Percentiles rank a stretch among this genome's conserved stretches.
Evolutionary conservation across 176 grass and related monocot genomes (phyloP).

Genomic region (Eragrostis nindensis): DNA sequence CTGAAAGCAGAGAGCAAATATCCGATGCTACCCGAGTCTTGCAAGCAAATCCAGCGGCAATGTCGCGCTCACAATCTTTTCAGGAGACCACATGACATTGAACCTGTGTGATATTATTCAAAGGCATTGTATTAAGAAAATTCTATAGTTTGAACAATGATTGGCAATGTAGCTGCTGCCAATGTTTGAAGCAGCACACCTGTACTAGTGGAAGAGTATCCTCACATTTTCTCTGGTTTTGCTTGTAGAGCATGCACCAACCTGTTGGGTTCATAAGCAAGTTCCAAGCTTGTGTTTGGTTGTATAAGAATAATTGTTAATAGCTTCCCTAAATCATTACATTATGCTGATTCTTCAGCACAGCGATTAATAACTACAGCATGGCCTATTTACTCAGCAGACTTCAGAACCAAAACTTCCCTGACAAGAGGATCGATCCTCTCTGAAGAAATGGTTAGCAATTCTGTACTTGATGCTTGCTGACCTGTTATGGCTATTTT

Average conservation of each 20-base stretch:
- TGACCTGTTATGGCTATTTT: neutral
- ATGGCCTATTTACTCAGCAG: neutral
- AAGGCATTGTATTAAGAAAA: conserved; percentile 33
- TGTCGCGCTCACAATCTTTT: conserved; percentile 64
- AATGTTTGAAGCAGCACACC: conserved; percentile 6
- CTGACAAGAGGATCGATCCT: neutral
- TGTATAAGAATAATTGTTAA: conserved; percentile 59
- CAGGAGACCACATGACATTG: conserved; percentile 64
- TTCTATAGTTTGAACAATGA: conserved; percentile 43
- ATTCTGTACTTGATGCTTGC: conserved; percentile 8
- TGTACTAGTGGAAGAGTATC: conserved; percentile 24
- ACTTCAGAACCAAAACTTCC: neutral
- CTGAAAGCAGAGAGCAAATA: conserved; percentile 32
- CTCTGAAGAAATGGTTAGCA: conserved; percentile 22
- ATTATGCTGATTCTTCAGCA: conserved; percentile 13
- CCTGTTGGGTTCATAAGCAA: conserved; percentile 11
- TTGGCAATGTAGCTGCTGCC: conserved; percentile 29
- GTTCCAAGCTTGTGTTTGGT: conserved; percentile 34
- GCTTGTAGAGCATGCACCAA: conserved; percentile 41
- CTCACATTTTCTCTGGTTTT: conserved; percentile 27
- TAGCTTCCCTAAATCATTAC: conserved; percentile 40
- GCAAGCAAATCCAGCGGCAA: conserved; percentile 76
- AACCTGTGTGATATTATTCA: conserved; percentile 12
- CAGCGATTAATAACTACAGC: neutral
- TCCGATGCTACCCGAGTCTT: conserved; percentile 42